phyloP scores from a whole-genome alignment of 2,329 filamentous ascomycete species.

The Septoria linicola region DNA sequence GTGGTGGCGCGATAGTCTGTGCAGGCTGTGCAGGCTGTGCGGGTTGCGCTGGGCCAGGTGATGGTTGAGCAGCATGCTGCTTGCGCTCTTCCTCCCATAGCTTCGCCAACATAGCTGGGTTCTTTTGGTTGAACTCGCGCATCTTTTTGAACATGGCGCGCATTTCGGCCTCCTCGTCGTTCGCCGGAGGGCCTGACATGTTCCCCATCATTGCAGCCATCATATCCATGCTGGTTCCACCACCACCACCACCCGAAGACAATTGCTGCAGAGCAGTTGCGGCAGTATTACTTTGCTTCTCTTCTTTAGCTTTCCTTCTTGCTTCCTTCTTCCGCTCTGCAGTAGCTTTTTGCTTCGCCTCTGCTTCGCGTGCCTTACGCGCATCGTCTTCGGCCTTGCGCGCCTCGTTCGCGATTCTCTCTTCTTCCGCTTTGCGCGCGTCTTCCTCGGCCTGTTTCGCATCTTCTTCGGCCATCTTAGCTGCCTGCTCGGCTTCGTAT shows the following conservation, averaged over 20 bases:
- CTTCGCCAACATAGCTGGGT: conserved; percentile 54
- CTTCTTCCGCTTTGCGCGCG: conserved; percentile 31
- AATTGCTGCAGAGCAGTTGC: conserved; percentile 33
- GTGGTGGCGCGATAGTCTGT: neutral
- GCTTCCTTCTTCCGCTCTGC: conserved; percentile 32
- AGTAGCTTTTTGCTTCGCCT: conserved; percentile 30
- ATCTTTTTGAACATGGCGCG: conserved; percentile 58
- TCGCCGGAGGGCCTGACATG: conserved; percentile 28
- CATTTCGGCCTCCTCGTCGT: conserved; percentile 52
- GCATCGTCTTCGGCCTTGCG: conserved; percentile 28
- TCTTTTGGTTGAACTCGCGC: conserved; percentile 56
- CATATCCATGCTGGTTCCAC: conserved; percentile 12
- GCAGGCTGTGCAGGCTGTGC: conserved; percentile 13
- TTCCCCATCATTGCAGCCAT: conserved; percentile 24
- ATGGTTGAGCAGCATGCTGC: conserved; percentile 15
- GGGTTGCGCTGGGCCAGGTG: conserved; percentile 14
- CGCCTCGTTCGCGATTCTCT: conserved; percentile 27
- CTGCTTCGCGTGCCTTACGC: conserved; percentile 26
- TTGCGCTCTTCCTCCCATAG: conserved; percentile 57
- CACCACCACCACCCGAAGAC: conserved; percentile 19
- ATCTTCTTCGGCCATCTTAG: conserved; percentile 38
- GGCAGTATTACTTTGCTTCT: conserved; percentile 34
- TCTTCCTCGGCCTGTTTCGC: conserved; percentile 34
- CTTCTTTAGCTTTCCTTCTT: conserved; percentile 34
- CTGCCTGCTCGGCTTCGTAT: conserved; percentile 34